phyloP scores from a whole-genome alignment of 495 filamentous ascomycete genomes.

The Aspergillus saccharolyticus region DNA sequence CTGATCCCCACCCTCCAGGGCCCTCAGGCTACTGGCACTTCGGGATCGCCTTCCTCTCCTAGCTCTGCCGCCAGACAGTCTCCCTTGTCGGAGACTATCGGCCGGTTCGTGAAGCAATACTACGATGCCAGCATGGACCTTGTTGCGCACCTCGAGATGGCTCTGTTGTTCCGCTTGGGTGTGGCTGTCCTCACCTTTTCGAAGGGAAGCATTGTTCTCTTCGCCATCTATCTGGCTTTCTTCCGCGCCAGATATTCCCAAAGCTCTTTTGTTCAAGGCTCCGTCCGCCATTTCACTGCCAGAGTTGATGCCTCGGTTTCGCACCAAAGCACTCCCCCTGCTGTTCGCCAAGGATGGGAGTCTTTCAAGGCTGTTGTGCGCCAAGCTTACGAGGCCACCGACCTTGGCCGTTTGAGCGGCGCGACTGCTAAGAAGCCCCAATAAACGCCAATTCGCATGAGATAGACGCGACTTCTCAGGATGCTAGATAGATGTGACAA shows the following conservation, averaged over 20 bases:
- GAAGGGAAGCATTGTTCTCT: slow-evolving; percentile 83
- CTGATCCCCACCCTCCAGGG: slow-evolving; percentile 49
- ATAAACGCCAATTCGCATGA: slow-evolving; percentile 24
- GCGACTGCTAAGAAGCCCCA: slow-evolving; percentile 54
- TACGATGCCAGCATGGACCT: slow-evolving; percentile 87
- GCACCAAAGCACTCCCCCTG: slow-evolving; percentile 82
- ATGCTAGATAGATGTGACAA: not conserved
- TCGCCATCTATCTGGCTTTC: slow-evolving; percentile 84
- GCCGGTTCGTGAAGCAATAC: slow-evolving; percentile 93
- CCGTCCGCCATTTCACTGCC: slow-evolving; percentile 65
- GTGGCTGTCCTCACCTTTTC: slow-evolving; percentile 76
- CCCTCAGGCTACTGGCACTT: slow-evolving; percentile 27
- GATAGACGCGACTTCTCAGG: not conserved
- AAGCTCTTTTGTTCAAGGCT: slow-evolving; percentile 83
- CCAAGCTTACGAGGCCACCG: slow-evolving; percentile 74
- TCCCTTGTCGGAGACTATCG: slow-evolving; percentile 73
- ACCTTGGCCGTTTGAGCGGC: slow-evolving; percentile 66
- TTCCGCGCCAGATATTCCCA: slow-evolving; percentile 85
- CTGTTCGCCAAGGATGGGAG: slow-evolving; percentile 78
- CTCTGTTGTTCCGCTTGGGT: slow-evolving; percentile 77
- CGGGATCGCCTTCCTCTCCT: slow-evolving; percentile 53
- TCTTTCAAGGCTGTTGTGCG: slow-evolving; percentile 65
- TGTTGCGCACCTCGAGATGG: slow-evolving; percentile 69
- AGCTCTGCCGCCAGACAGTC: slow-evolving; percentile 55
- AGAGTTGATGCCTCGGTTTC: slow-evolving; percentile 75